Conservation (phyloP, 208 protist species). For the Trichomonas tenax region DNA sequence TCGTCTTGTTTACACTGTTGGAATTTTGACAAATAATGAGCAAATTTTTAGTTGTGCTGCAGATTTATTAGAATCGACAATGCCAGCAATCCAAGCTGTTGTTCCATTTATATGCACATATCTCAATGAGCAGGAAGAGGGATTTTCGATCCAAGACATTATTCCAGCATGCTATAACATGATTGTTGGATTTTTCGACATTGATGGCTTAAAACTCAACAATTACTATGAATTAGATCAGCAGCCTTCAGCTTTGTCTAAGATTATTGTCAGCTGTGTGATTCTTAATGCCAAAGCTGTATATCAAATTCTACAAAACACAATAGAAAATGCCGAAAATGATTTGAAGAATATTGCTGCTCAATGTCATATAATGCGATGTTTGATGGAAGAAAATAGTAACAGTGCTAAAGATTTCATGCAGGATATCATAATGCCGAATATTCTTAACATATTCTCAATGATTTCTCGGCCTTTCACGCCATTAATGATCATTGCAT, state of each 20-base stretch:
- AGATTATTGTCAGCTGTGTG: background rate
- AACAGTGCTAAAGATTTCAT: background rate
- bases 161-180: background rate
- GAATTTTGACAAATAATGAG: background rate
- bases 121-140: background rate
- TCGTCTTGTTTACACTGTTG: background rate
- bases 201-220: background rate
- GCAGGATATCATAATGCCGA: background rate
- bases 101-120: background rate
- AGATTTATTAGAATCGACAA: background rate
- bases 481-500: background rate
- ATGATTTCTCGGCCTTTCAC: background rate
- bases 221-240: background rate
- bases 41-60: background rate
- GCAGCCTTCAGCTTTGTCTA: background rate
- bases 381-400: background rate
- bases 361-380: background rate
- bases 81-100: background rate
- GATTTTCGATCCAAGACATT: background rate
- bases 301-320: background rate
- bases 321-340: background rate
- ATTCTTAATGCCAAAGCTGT: background rate
- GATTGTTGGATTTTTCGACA: background rate
- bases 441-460: background rate
- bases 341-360: background rate